Evolutionary conservation across 495 filamentous ascomycete genomes (phyloP).

Genomic region (Aspergillus sparsus): DNA sequence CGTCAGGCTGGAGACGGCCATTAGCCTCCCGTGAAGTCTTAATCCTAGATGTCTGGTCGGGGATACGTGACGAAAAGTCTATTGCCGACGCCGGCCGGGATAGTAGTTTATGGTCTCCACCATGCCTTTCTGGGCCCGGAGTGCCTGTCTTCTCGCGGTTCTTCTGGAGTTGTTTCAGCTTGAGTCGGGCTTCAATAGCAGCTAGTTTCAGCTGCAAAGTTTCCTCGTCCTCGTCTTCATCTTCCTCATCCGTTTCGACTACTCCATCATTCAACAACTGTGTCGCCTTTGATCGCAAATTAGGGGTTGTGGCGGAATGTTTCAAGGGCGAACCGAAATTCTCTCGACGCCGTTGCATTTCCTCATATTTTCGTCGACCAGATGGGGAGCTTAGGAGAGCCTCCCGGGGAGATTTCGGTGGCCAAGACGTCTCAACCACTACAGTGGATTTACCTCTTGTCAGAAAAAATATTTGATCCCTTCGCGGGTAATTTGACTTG

Average conservation of each 20-base stretch:
- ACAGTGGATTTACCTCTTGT: constrained; percentile 12
- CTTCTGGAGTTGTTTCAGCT: constrained; percentile 82
- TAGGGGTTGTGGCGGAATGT: constrained; percentile 44
- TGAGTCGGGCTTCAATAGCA: constrained; percentile 83
- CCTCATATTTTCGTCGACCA: constrained; percentile 69
- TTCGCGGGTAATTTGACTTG: neutral
- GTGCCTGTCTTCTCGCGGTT: constrained; percentile 42
- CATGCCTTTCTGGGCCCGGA: constrained; percentile 27
- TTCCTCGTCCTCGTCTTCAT: constrained; percentile 85
- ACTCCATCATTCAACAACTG: constrained; percentile 40
- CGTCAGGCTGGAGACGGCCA: constrained; percentile 28
- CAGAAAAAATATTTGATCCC: neutral
- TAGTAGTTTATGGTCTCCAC: constrained; percentile 23
- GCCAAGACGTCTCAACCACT: constrained; percentile 69
- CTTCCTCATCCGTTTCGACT: constrained; percentile 29
- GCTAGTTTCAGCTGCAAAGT: constrained; percentile 78
- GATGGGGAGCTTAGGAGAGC: constrained; percentile 79
- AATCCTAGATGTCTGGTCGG: constrained; percentile 19
- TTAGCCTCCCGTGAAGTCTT: constrained; percentile 29
- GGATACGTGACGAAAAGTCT: constrained; percentile 26
- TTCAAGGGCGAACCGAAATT: constrained; percentile 67
- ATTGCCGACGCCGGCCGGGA: constrained; percentile 30
- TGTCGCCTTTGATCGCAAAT: constrained; percentile 36
- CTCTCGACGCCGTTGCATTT: constrained; percentile 62
- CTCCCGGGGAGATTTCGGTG: constrained; percentile 82